A percentile compares a stretch with the other conserved stretches of the same genome.
Conservation (phyloP, 169 alveolate genomes). For the Miamiensis avidus region DNA sequence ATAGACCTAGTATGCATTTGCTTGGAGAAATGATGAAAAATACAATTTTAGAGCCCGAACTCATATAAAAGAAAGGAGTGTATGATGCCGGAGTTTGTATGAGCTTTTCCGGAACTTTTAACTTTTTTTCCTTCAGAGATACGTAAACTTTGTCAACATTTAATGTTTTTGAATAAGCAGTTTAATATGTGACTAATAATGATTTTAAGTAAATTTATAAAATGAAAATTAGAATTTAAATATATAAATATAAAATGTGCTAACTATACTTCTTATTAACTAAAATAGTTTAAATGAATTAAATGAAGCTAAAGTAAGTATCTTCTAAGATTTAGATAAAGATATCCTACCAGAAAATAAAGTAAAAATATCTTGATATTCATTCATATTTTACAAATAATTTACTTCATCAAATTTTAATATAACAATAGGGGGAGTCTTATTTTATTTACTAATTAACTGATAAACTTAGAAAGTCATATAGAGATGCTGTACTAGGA, state of each 20-base stretch:
- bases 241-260: too few species aligned
- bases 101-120: neutral
- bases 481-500: neutral
- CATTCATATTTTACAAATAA: too few species aligned
- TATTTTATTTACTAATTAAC: neutral
- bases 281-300: neutral
- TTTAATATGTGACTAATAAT: neutral
- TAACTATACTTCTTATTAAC: neutral
- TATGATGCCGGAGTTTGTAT: neutral
- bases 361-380: neutral
- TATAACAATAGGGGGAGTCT: neutral
- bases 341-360: neutral
- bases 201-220: neutral
- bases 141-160: neutral
- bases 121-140: neutral
- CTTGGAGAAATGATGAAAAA: neutral
- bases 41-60: neutral
- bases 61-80: neutral
- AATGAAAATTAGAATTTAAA: too few species aligned
- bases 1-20: neutral
- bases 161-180: neutral
- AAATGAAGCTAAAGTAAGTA: neutral
- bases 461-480: neutral
- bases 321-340: neutral
- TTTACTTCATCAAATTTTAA: too few species aligned